These are phyloP conservation scores for Cladosporium sp. DNA, from an alignment of 2,329 filamentous ascomycete species.

Conservation along the genomic window DNA sequence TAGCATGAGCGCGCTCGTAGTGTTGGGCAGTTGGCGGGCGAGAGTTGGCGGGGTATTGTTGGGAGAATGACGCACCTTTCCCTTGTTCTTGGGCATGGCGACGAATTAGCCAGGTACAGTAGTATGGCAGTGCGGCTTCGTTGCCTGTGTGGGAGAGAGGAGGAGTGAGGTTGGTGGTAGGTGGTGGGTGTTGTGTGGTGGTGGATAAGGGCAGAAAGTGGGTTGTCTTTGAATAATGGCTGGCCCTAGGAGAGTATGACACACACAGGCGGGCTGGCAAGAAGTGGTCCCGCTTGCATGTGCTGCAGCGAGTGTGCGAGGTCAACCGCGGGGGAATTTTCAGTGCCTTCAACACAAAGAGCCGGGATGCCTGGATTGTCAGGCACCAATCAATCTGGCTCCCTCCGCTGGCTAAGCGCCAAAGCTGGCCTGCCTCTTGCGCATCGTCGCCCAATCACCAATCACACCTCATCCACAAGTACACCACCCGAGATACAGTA, in stretches of 20 bases:
- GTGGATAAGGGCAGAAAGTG: neutral
- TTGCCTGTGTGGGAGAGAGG: slow-evolving; percentile 17
- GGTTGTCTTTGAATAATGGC: neutral
- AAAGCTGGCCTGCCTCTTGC: too few relatives aligned
- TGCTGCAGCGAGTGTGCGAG: too few relatives aligned
- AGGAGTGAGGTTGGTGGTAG: neutral
- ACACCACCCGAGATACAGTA: too few relatives aligned
- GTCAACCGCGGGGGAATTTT: too few relatives aligned
- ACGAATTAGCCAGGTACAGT: slow-evolving; percentile 18
- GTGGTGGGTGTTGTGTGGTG: slow-evolving; percentile 1
- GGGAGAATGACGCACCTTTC: slow-evolving; percentile 73
- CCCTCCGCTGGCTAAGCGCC: too few relatives aligned
- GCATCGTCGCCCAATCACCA: too few relatives aligned
- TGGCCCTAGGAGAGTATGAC: neutral
- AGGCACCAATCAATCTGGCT: too few relatives aligned
- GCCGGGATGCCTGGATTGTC: too few relatives aligned
- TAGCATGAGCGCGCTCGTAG: slow-evolving; percentile 40
- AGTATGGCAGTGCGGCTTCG: slow-evolving; percentile 19
- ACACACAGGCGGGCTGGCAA: neutral
- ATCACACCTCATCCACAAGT: too few relatives aligned
- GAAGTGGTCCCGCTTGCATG: too few relatives aligned
- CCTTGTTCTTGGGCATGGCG: slow-evolving; percentile 98
- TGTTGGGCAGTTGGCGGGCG: slow-evolving; percentile 22
- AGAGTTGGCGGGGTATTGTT: slow-evolving; percentile 11
- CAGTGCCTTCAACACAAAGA: too few relatives aligned